Percentiles rank a stretch among this genome's conserved stretches.
Evolutionary conservation across 345 rosid species (phyloP).

Genomic region (Trapa incisa): DNA sequence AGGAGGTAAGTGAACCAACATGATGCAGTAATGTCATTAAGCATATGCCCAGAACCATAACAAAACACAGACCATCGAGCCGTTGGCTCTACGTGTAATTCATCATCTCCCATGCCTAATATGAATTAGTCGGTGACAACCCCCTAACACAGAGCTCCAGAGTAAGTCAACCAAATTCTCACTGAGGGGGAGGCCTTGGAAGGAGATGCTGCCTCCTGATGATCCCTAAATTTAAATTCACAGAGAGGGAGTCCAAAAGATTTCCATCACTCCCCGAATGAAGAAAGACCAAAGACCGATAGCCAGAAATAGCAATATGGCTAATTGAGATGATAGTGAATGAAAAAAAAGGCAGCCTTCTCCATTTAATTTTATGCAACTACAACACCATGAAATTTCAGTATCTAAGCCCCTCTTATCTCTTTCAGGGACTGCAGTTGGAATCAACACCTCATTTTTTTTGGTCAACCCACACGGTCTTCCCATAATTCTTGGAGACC

Average conservation of each 20-base stretch:
- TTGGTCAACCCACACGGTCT: too few species aligned
- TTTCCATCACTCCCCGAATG: not conserved
- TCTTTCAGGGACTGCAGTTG: not conserved
- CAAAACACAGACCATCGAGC: conserved; percentile 64
- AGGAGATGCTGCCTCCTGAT: not conserved
- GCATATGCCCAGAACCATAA: conserved; percentile 93
- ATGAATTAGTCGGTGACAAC: not conserved
- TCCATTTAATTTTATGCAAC: not conserved
- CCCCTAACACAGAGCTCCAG: not conserved
- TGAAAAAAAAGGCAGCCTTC: not conserved
- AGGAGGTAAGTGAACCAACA: conserved; percentile 97
- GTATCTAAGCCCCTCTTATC: not conserved
- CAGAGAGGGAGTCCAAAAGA: not conserved
- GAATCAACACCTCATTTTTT: not conserved
- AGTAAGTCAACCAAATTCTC: not conserved
- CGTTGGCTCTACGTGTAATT: conserved; percentile 35
- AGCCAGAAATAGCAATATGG: not conserved
- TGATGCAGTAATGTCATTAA: conserved; percentile 89
- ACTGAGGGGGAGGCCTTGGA: not conserved
- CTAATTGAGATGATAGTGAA: not conserved
- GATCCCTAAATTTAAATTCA: not conserved
- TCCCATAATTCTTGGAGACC: too few species aligned
- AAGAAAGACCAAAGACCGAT: not conserved
- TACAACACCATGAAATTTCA: not conserved
- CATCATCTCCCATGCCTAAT: conserved; percentile 24